Evolutionary conservation across 139 green algal genomes (phyloP), one percentile per base, ranked within the genome.

Genomic region (Chlorella ohadii): DNA sequence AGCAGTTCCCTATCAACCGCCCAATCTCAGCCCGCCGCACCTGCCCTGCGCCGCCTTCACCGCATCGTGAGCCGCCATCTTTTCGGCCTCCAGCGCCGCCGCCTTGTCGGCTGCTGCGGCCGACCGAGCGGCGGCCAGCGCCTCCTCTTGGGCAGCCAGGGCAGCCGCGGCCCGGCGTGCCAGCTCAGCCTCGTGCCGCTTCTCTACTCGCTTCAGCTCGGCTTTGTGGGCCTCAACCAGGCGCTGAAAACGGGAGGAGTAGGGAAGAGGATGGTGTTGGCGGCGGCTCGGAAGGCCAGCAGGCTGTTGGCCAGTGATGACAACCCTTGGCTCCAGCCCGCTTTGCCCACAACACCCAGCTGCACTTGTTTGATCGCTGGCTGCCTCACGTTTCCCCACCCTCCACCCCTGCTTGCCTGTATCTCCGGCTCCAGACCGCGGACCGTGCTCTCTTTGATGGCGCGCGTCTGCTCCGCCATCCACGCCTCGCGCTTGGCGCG

Each of bases 371-470:
- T n/a, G n/a, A n/a, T n/a, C n/a, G n/a, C n/a, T n/a, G n/a, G n/a
- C n/a, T n/a, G n/a, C n/a, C n/a, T n/a, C n/a, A n/a, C n/a, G n/a
- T n/a, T n/a, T n/a, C n/a, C n/a, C n/a, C n/a, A n/a, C n/a, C n/a
- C n/a, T n/a, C n/a, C n/a, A n/a, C n/a, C n/a, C n/a, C 7, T 9
- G 38, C 70, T 12, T 19, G 33, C 75, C 75, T 81, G 75, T 55
- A 94, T 91, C 83, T 94, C 90, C 22, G 85, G 84, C 63, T 91
- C 87, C 61, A 89, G 76, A 12, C 90, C 90, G 67, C 88, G 87
- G 80, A 94, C 85, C 4, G 90, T 94, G n/a, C 87, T 39, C 68
- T 92, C 89, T 81, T 92, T 94, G 72, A 94, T 85, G 68, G 88
- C 73, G 31, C 72, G 75, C 41, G 87, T 92, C 89, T 94, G 91